Base-by-base conservation (phyloP, 129 eudicot genomes). In the Ambrosia artemisiifolia region DNA sequence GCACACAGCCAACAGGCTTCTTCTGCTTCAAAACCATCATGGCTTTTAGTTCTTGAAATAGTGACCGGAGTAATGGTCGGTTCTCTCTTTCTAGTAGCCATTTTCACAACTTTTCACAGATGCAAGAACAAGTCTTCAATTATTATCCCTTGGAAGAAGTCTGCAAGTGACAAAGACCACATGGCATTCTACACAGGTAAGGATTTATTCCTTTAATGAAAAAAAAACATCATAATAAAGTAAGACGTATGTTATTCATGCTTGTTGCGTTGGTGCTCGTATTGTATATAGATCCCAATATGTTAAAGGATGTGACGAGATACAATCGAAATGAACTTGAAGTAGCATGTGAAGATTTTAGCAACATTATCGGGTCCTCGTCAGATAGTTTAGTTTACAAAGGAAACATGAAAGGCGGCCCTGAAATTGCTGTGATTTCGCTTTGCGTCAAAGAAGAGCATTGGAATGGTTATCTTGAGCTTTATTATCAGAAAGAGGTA, bases 281-380 rank as follows among this genome's bases (percentile, higher is more conserved):
- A 4, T 77, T 0, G 11, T 60, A 12, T 79, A 70, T 78, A 90
- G 99, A 95, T 83, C 80, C 96, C 30, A 94, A 84, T 64, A 44
- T 82, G 76, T 54, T 94, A 70, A 90, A 86, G 80, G 91, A 90
- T 78, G 97, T 95, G 38, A 71, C 13, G 19, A 86, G 78, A 77
- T 95, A 78, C 74, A 88, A 77, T 77, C 83, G 97, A 44, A 86
- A 86, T 77, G 99, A 90, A 35, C 97, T 95, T 67, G 99, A 95
- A 81, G 89, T 88, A 64, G 99, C 99, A 0, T 95, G 99, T 76
- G 99, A 95, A 88, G 99, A 95, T 83, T 95, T 95, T 72, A 95
- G 99, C 80, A 95, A 95, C 79, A 90, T 95, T 43, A 95, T 95
- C 35, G 99, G 99, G 18, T 88, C 96, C 48, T 95, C 97, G 14